Base-by-base conservation (phyloP, 352 stramenopile species). In the Pilasporangium apinafurcum region DNA sequence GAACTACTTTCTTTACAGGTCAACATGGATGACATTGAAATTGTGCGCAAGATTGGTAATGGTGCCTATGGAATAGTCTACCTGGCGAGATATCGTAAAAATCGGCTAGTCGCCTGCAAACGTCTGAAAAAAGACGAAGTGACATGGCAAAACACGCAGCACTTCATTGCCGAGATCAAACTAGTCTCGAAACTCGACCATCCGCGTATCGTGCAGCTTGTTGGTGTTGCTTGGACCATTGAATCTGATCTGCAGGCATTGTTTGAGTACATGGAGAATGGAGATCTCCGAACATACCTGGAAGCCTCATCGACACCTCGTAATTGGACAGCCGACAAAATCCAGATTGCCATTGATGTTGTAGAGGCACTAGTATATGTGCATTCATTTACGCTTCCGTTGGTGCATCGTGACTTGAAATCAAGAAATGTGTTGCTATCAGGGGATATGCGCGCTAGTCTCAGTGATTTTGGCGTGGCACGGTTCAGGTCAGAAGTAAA, bases 331-430 rank as follows among this genome's bases (percentile, higher is more conserved):
- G n/a, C 49, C 7, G 53, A 65, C 22, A 83, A 86, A 33, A 25
- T 84, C 7, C 62, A 81, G 31, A 43, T 87, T 8, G 69, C 69
- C 7, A 59, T 81, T 1, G 65, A 82, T 40, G 45, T 85, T 5
- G 64, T 67, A 17, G 72, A 88, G 31, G 76, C 72, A 8, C 55
- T 88, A 8, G 65, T 81, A 21, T 88, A 85, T 44, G 58, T 82
- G 17, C 72, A 88, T 48, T 83, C 76, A 43, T 83, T 88, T 47
- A 44, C 30, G 1, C 72, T 62, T 1, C 67, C 72, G 31, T 59
- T 85, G 2, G 58, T 83, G 8, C 76, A 88, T 31, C 72, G 68
- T 21, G 72, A 83, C 20, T 47, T 86, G 18, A 82, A 80, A 25
- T 77, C 72, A 0, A 48, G 59, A 3, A 85, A 88, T 34, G 48